Percentiles rank a stretch among this genome's conserved stretches.
These are phyloP conservation scores for Psilocybe cyanescens DNA, from an alignment of 768 basidiomycete genomes.

Conservation along the genomic window DNA sequence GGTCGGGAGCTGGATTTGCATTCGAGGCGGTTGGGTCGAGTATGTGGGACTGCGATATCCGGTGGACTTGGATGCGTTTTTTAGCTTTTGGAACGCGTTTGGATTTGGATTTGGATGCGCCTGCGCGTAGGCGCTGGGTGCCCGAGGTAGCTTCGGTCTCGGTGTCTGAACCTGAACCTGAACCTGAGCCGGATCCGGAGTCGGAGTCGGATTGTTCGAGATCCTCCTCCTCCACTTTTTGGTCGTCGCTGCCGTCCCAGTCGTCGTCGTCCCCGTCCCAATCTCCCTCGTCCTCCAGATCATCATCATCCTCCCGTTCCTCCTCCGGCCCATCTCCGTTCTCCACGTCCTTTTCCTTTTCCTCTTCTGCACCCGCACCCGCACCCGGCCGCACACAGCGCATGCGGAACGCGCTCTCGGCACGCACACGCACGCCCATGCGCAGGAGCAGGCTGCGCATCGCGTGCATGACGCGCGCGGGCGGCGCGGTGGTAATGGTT, in stretches of 20 bases:
- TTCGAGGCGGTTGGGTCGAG: background rate
- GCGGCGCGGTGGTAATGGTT: constrained; percentile 77
- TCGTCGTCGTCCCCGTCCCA: too few relatives aligned
- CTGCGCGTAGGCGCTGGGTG: background rate
- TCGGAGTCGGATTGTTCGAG: too few relatives aligned
- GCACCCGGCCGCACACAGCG: constrained; percentile 70
- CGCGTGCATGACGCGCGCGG: constrained; percentile 77
- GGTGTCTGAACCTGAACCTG: background rate
- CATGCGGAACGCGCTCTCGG: constrained; percentile 83
- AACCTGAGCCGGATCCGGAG: too few relatives aligned
- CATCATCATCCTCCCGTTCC: background rate
- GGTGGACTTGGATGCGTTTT: too few relatives aligned
- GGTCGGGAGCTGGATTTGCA: too few relatives aligned
- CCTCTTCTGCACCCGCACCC: background rate
- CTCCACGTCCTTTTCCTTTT: background rate
- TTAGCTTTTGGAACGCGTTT: background rate
- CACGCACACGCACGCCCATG: constrained; percentile 83
- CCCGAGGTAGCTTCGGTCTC: background rate
- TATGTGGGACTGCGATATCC: background rate
- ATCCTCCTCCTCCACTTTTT: too few relatives aligned
- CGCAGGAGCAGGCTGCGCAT: constrained; percentile 68
- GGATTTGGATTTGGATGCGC: background rate
- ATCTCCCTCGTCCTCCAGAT: background rate
- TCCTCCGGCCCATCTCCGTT: background rate
- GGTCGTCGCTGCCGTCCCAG: too few relatives aligned